A percentile compares a stretch with the other conserved stretches of the same genome.
Conservation (phyloP, 306 rosid genomes). For the Quercus mongolica region DNA sequence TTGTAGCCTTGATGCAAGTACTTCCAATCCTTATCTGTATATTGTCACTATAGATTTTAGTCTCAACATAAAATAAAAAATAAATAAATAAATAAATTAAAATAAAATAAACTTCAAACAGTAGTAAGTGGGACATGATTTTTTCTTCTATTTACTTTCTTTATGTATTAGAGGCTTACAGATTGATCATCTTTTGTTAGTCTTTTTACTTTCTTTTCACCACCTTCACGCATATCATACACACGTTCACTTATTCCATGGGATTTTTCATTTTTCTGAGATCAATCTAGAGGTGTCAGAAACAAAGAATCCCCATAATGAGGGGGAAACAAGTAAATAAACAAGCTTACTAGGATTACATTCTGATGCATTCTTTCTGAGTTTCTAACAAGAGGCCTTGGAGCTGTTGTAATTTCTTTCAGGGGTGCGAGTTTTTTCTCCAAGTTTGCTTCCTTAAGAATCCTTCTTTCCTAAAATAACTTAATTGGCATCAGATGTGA, state of each 20-base stretch:
- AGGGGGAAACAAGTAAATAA: too few relatives aligned
- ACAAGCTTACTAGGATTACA: slow-evolving; percentile 29
- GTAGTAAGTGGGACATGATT: background rate
- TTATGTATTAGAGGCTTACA: slow-evolving; percentile 29
- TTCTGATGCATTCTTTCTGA: slow-evolving; percentile 28
- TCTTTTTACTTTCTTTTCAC: slow-evolving; percentile 30
- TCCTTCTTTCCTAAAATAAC: slow-evolving; percentile 72
- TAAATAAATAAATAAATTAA: too few relatives aligned
- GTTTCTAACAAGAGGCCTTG: slow-evolving; percentile 29
- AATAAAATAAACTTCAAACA: background rate
- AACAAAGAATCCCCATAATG: background rate
- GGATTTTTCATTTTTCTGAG: slow-evolving; percentile 38
- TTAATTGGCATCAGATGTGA: slow-evolving; percentile 15
- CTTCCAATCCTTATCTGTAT: slow-evolving; percentile 36
- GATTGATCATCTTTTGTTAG: slow-evolving; percentile 20
- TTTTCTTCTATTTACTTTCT: background rate
- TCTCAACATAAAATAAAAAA: background rate
- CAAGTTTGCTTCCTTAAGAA: slow-evolving; percentile 81
- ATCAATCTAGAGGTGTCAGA: background rate
- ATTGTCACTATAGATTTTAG: slow-evolving; percentile 7
- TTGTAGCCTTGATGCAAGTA: slow-evolving; percentile 14
- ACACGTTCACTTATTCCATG: slow-evolving; percentile 17
- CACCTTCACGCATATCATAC: slow-evolving; percentile 23
- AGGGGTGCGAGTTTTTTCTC: slow-evolving; percentile 60
- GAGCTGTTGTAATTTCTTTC: slow-evolving; percentile 41